Percentiles rank a stretch among this genome's conserved stretches.
Evolutionary conservation across 2,329 filamentous ascomycete species (phyloP).

Genomic region (Cyphellophora europaea): DNA sequence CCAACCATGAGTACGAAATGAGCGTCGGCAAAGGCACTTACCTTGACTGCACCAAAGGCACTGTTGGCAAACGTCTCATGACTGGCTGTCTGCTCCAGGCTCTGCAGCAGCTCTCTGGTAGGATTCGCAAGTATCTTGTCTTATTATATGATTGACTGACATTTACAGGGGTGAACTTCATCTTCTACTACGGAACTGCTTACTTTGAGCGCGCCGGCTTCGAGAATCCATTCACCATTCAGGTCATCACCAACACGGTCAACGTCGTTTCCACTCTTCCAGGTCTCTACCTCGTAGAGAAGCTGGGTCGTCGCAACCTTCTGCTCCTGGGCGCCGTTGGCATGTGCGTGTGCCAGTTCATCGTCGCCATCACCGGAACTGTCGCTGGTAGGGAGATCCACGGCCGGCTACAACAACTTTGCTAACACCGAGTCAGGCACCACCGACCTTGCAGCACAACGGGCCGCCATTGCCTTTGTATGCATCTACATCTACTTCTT

Average conservation of each 20-base stretch:
- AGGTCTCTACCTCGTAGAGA: conserved; percentile 44
- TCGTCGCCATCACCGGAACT: conserved; percentile 38
- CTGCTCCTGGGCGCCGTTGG: conserved; percentile 43
- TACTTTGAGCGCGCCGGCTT: conserved; percentile 48
- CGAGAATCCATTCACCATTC: conserved; percentile 40
- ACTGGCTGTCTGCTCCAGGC: conserved; percentile 34
- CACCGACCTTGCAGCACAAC: conserved; percentile 20
- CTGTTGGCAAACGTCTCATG: conserved; percentile 25
- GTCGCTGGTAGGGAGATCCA: too few species aligned
- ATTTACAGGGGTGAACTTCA: conserved; percentile 38
- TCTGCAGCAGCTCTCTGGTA: conserved; percentile 33
- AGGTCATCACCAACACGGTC: conserved; percentile 43
- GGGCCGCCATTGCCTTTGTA: conserved; percentile 54
- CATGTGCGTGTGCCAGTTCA: conserved; percentile 45
- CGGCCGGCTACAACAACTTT: too few species aligned
- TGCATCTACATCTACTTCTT: conserved; percentile 91
- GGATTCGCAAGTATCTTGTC: too few species aligned
- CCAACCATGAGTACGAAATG: conserved; percentile 80
- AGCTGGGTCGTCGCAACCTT: conserved; percentile 41
- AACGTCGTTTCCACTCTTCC: conserved; percentile 44
- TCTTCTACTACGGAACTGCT: conserved; percentile 44
- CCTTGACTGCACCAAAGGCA: conserved; percentile 24
- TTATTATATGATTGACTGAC: too few species aligned
- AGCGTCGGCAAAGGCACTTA: conserved; percentile 23
- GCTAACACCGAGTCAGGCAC: too few species aligned